A percentile compares a stretch with the other conserved stretches of the same genome.
These are phyloP conservation scores for Penicillium goetzii DNA, from an alignment of 495 filamentous ascomycete species.

Conservation along the genomic window DNA sequence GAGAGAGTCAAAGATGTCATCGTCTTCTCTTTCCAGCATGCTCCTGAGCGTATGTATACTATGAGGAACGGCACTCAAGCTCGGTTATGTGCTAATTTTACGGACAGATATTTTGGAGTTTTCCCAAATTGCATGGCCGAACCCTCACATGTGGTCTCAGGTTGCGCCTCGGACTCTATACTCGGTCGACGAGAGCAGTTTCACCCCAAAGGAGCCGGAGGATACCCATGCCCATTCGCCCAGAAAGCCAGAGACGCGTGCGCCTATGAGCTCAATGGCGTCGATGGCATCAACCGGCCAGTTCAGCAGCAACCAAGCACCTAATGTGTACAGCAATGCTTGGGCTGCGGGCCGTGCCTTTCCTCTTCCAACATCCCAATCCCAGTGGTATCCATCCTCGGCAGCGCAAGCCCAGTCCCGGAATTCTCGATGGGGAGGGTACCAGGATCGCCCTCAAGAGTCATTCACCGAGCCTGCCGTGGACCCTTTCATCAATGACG, in stretches of 20 bases:
- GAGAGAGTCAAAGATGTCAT: slow-evolving; percentile 75
- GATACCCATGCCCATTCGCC: slow-evolving; percentile 58
- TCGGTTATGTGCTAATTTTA: slow-evolving; percentile 16
- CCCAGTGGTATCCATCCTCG: slow-evolving; percentile 14
- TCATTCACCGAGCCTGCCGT: slow-evolving; percentile 37
- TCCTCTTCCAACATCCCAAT: slow-evolving; percentile 22
- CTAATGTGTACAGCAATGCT: slow-evolving; percentile 20
- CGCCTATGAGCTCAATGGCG: background rate
- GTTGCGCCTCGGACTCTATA: slow-evolving; percentile 44
- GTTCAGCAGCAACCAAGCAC: slow-evolving; percentile 22
- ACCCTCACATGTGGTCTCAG: slow-evolving; percentile 69
- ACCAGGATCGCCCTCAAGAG: slow-evolving; percentile 44
- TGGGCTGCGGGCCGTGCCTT: slow-evolving; percentile 34
- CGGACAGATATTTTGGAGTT: slow-evolving; percentile 69
- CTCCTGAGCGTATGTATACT: slow-evolving; percentile 65
- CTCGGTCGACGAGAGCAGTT: slow-evolving; percentile 33
- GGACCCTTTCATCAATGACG: slow-evolving; percentile 38
- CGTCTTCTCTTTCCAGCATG: slow-evolving; percentile 85
- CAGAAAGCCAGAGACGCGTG: slow-evolving; percentile 32
- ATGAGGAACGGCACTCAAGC: background rate
- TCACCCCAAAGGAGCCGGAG: slow-evolving; percentile 36
- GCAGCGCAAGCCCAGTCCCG: background rate
- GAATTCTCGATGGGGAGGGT: slow-evolving; percentile 19
- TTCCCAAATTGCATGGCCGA: slow-evolving; percentile 82
- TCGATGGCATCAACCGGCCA: slow-evolving; percentile 17